These are phyloP conservation scores for Telopea speciosissima DNA, from an alignment of 177 flowering plant species.

Conservation along the genomic window DNA sequence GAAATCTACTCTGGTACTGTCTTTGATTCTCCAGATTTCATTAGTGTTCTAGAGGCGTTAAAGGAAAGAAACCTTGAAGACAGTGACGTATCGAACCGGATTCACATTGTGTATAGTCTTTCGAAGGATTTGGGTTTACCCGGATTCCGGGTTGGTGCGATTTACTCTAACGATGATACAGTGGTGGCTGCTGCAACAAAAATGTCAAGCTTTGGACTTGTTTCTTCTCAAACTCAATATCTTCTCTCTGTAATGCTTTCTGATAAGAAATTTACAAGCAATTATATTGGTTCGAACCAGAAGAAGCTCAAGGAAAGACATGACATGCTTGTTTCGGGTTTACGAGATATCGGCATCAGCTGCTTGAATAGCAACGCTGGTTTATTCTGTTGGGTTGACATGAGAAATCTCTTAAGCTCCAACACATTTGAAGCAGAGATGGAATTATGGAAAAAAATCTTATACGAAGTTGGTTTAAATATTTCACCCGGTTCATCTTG, in stretches of 20 bases:
- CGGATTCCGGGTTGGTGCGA: slow-evolving; percentile 87
- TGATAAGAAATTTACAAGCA: slow-evolving; percentile 52
- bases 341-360: slow-evolving; percentile 43
- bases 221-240: slow-evolving; percentile 81
- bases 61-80: slow-evolving; percentile 23
- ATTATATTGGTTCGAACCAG: slow-evolving; percentile 45
- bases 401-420: slow-evolving; percentile 57
- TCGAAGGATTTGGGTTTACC: slow-evolving; percentile 92
- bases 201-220: slow-evolving; percentile 90
- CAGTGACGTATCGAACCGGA: slow-evolving; percentile 26
- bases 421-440: slow-evolving; percentile 68
- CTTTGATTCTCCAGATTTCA: slow-evolving; percentile 46
- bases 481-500: slow-evolving; percentile 87
- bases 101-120: slow-evolving; percentile 76
- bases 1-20: slow-evolving; percentile 90
- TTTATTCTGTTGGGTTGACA: slow-evolving; percentile 84
- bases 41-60: slow-evolving; percentile 54
- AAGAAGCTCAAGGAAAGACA: slow-evolving; percentile 45
- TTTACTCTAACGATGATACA: slow-evolving; percentile 57
- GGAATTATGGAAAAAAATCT: slow-evolving; percentile 75
- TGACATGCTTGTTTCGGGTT: slow-evolving; percentile 51
- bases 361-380: slow-evolving; percentile 74
- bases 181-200: slow-evolving; percentile 81
- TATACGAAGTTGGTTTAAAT: slow-evolving; percentile 60
- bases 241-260: slow-evolving; percentile 67